Evolutionary conservation across 2,329 filamentous ascomycete species (phyloP).

Genomic region (Nakataea oryzae): DNA sequence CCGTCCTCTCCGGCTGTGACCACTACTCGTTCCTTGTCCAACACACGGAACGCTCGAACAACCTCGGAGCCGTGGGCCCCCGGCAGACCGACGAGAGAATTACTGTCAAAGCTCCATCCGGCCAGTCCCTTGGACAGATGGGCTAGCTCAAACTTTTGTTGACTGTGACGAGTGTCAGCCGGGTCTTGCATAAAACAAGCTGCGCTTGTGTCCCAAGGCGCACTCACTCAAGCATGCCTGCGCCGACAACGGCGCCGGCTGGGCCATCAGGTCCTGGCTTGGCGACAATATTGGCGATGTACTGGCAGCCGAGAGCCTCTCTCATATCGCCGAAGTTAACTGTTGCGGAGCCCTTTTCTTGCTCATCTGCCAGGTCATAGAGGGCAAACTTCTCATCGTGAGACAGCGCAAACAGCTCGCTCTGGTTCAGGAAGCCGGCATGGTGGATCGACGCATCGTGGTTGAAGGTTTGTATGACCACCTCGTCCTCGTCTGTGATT

Average conservation of each 20-base stretch:
- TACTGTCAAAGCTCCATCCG: conserved; percentile 44
- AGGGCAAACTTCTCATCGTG: conserved; percentile 71
- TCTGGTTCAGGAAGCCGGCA: conserved; percentile 57
- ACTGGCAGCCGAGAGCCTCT: conserved; percentile 56
- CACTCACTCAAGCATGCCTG: conserved; percentile 57
- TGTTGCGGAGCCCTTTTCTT: conserved; percentile 45
- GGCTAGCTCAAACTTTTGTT: conserved; percentile 47
- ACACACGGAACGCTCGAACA: conserved; percentile 53
- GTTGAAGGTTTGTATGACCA: conserved; percentile 69
- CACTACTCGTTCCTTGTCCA: conserved; percentile 47
- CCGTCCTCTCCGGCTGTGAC: conserved; percentile 51
- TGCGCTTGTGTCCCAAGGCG: conserved; percentile 44
- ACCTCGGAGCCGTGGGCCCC: conserved; percentile 56
- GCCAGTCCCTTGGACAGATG: conserved; percentile 37
- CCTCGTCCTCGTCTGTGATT: conserved; percentile 65
- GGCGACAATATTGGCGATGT: conserved; percentile 56
- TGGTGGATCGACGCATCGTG: conserved; percentile 65
- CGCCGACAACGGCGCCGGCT: conserved; percentile 49
- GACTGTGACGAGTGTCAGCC: conserved; percentile 28
- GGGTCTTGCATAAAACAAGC: conserved; percentile 10
- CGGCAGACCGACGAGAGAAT: conserved; percentile 45
- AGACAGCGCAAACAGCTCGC: conserved; percentile 60
- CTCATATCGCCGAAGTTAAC: conserved; percentile 60
- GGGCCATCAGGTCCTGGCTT: conserved; percentile 35
- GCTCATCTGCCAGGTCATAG: conserved; percentile 56